Conservation (phyloP, 2,329 filamentous ascomycete genomes). For the Cercospora zeae-maydis region DNA sequence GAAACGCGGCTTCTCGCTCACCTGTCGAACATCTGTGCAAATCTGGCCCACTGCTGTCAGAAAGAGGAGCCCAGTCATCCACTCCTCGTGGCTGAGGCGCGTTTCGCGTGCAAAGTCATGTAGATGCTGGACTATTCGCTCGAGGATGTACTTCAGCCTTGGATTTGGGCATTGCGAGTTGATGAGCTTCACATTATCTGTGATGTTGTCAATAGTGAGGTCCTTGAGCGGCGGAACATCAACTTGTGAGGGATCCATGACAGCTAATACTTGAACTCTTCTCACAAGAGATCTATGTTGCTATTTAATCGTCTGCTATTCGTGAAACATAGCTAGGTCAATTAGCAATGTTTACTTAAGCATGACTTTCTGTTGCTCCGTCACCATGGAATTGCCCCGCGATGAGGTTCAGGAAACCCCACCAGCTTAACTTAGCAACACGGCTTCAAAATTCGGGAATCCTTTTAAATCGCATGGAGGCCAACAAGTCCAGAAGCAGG, state of each 20-base stretch:
- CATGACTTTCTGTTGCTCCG: conserved; percentile 15
- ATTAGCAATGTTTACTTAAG: conserved; percentile 17
- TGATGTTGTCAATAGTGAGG: conserved; percentile 76
- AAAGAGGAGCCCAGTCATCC: conserved; percentile 71
- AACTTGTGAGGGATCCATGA: conserved; percentile 45
- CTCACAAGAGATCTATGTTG: not conserved
- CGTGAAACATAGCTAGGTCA: not conserved
- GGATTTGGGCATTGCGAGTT: conserved; percentile 66
- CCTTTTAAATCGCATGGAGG: not conserved
- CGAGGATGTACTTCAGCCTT: conserved; percentile 68
- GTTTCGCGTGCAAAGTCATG: conserved; percentile 82
- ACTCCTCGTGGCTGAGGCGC: conserved; percentile 69
- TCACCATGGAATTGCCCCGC: conserved; percentile 21
- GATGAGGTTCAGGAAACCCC: not conserved
- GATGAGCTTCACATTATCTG: conserved; percentile 68
- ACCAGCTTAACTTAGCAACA: not conserved
- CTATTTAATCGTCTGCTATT: not conserved
- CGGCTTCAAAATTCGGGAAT: not conserved
- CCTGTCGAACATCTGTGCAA: conserved; percentile 68
- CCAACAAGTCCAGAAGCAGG: not conserved
- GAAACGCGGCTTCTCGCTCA: conserved; percentile 36
- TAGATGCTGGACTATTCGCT: conserved; percentile 69
- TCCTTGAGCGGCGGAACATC: conserved; percentile 59
- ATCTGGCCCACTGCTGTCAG: conserved; percentile 70
- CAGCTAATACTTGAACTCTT: not conserved